phyloP scores from a whole-genome alignment of 768 basidiomycete species.

The Mycena maculata region DNA sequence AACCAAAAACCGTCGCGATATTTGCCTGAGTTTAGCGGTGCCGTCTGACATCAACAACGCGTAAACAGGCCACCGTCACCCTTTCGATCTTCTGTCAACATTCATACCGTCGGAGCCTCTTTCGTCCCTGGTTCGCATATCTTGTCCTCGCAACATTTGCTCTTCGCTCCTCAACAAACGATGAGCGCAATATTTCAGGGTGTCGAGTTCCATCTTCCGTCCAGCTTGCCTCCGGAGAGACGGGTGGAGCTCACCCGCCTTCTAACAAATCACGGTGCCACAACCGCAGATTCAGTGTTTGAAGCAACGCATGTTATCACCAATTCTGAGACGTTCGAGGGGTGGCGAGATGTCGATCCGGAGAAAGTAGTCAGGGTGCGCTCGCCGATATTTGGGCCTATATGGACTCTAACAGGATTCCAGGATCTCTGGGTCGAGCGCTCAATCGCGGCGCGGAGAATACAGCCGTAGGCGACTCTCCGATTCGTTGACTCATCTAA shows the following conservation, averaged over 20 bases:
- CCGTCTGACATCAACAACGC: too few relatives aligned
- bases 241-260: constrained; percentile 45
- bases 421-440: constrained; percentile 33
- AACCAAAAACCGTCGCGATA: too few relatives aligned
- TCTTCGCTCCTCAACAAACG: neutral
- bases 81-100: too few relatives aligned
- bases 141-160: too few relatives aligned
- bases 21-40: too few relatives aligned
- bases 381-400: neutral
- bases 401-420: neutral
- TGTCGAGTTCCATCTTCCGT: constrained; percentile 53
- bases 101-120: too few relatives aligned
- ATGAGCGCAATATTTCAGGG: constrained; percentile 42
- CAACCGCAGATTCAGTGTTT: constrained; percentile 32
- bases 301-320: constrained; percentile 57
- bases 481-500: neutral
- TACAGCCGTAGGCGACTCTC: constrained; percentile 21
- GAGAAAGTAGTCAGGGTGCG: constrained; percentile 22
- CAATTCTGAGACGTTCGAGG: constrained; percentile 52
- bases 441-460: constrained; percentile 25
- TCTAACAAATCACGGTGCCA: constrained; percentile 52
- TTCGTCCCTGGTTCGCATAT: too few relatives aligned
- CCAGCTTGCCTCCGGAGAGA: constrained; percentile 44
- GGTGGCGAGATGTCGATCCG: constrained; percentile 45
- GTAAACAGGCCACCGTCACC: too few relatives aligned